A percentile compares a stretch with the other conserved stretches of the same genome.
Conservation (phyloP, 1,139 yeast genomes). For the Arxiozyma slooffiae region DNA sequence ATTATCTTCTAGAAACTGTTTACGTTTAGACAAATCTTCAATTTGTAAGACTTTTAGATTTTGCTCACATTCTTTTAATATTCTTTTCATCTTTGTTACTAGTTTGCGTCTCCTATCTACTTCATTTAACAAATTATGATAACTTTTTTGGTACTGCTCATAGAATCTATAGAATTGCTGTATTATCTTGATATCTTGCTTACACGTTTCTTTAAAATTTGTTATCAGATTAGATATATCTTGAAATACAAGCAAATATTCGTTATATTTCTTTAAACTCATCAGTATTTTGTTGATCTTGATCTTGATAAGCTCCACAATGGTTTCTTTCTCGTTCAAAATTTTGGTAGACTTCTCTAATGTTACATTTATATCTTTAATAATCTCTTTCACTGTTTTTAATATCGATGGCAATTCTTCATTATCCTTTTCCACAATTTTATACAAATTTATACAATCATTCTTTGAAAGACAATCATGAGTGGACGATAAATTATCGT, state of each 20-base stretch:
- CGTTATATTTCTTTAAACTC: slow-evolving; percentile 22
- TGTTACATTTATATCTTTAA: background rate
- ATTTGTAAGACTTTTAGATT: too few species aligned
- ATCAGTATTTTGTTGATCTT: slow-evolving; percentile 21
- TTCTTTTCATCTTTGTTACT: slow-evolving; percentile 33
- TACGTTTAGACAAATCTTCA: slow-evolving; percentile 37
- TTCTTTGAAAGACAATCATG: background rate
- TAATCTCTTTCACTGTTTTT: slow-evolving; percentile 25
- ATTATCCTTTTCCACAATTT: slow-evolving; percentile 35
- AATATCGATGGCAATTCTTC: slow-evolving; percentile 33
- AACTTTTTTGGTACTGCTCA: slow-evolving; percentile 39
- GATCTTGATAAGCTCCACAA: slow-evolving; percentile 18
- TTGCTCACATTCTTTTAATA: slow-evolving; percentile 36
- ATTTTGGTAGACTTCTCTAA: background rate
- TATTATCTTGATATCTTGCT: slow-evolving; percentile 26
- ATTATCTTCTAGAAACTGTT: slow-evolving; percentile 37
- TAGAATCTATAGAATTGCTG: slow-evolving; percentile 39
- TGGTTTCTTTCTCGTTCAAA: slow-evolving; percentile 3
- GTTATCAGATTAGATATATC: slow-evolving; percentile 21
- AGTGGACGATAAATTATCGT: slow-evolving; percentile 6
- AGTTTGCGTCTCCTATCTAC: slow-evolving; percentile 38
- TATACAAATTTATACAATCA: slow-evolving; percentile 24
- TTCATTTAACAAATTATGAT: slow-evolving; percentile 42
- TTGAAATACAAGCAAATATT: slow-evolving; percentile 20
- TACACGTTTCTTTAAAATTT: slow-evolving; percentile 20